Evolutionary conservation across 257 asterid genomes (phyloP).

Genomic region (Fraxinus excelsior): DNA sequence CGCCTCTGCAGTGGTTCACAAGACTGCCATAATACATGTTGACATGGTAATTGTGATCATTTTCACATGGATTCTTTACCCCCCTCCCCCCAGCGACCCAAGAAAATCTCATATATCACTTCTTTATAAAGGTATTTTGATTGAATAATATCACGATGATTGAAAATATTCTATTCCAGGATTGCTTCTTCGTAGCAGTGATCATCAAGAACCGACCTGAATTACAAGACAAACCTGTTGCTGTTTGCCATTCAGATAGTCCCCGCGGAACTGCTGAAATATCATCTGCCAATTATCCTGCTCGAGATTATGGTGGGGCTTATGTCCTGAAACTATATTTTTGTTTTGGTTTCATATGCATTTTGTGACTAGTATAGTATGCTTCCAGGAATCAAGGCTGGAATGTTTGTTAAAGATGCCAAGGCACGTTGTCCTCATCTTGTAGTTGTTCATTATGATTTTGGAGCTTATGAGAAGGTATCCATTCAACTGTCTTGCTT

Average conservation of each 20-base stretch:
- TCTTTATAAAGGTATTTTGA: background rate
- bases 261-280: slow-evolving; percentile 92
- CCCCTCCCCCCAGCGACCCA: background rate
- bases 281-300: slow-evolving; percentile 96
- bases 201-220: slow-evolving; percentile 74
- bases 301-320: slow-evolving; percentile 80
- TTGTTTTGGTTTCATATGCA: background rate
- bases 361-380: slow-evolving; percentile 30
- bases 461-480: slow-evolving; percentile 97
- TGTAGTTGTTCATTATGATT: slow-evolving; percentile 82
- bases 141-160: slow-evolving; percentile 12
- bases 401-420: slow-evolving; percentile 95
- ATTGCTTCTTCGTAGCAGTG: slow-evolving; percentile 93
- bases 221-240: slow-evolving; percentile 77
- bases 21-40: slow-evolving; percentile 63
- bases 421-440: slow-evolving; percentile 89
- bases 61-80: background rate
- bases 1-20: slow-evolving; percentile 41
- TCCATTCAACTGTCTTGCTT: slow-evolving; percentile 4
- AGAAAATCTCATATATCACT: background rate
- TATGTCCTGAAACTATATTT: slow-evolving; percentile 19
- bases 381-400: slow-evolving; percentile 81
- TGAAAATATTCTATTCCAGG: slow-evolving; percentile 48
- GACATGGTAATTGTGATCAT: slow-evolving; percentile 63
- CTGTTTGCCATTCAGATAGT: slow-evolving; percentile 93